Evolutionary conservation across 495 filamentous ascomycete genomes (phyloP), one percentile per base, ranked within the genome.

Genomic region (Pseudoneurospora amorphoporcata): DNA sequence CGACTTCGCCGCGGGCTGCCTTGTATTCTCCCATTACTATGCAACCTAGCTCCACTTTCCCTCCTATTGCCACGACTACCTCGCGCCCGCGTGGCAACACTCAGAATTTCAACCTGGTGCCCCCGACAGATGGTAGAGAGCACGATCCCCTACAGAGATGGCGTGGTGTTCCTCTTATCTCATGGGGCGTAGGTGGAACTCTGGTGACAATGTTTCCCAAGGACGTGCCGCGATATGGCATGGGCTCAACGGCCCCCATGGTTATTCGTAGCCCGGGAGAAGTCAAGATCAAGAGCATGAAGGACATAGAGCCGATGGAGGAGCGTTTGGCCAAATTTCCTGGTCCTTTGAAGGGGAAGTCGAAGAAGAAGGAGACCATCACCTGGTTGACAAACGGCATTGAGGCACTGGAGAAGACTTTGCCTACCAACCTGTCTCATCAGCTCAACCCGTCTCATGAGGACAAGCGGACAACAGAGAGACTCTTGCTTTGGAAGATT

Each of bases 311-410:
- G 42, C 90, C 91, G 8, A 77, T 94, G 12, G 82, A 87, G 45
- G 92, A 95, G 65, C 86, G 87, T 8, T 83, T 95, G 70, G 87
- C 88, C 16, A 92, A 88, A 73, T 97, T 98, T 77, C 96, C 96
- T 2, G 96, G 96, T 0, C 95, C 96, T 19, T 83, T 98, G 10
- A 94, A 90, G 83, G 84, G 88, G 40, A 98, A 98, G 78, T 88
- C 89, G 1, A 98, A 95, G 86, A 99, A 98, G 84, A 98, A 98
- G 82, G 96, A 99, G 71, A 87, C 92, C 4, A 71, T 94, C 43
- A 80, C 90, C 5, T 99, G 96, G 95, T 84, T 99, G 40, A 89
- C 83, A 3, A 84, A 86, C 74, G 91, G 90, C 47, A 93, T 97
- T 74, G 88, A 89, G 14, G 85, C 81, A 6, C 82, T 98, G 37